Evolutionary conservation across 2,329 filamentous ascomycete genomes (phyloP), one percentile per base, ranked within the genome.

Genomic region (Colletotrichum musae): DNA sequence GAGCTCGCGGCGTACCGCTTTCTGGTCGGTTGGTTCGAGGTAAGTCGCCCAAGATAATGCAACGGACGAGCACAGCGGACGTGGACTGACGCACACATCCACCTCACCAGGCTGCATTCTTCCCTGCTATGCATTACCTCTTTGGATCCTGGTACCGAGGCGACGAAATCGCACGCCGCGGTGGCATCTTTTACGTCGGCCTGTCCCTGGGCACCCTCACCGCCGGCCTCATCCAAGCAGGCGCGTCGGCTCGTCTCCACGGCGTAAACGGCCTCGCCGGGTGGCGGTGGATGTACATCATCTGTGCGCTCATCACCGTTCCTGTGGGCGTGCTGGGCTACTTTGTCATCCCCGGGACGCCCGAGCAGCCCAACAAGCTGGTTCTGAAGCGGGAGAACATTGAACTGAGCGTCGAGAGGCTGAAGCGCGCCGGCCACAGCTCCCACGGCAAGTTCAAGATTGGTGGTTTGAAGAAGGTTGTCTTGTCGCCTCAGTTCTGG

Each of bases 111-210:
- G 75, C 76, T 2, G 75, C 75, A 9, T 80, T 76, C 4, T 80
- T 77, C 66, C 76, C 78, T 1, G 76, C 75, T 2, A 72, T 79
- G 47, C 77, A 77, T 28, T 71, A 84, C 58, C 80, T 85, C 24
- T 78, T 87, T 6, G 82, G 1, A 79, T 82, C 84, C 52, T 87
- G 83, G 78, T 87, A 87, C 74, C 85, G 83, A 1, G 79, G 83
- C 21, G 81, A 81, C 68, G 79, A 80, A 72, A 72, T 82, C 41
- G 72, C 78, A n/a, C 71, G 78, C 24, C 77, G 82, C 28, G 77
- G 84, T n/a, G 81, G 82, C 62, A 80, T 84, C 64, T 81, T 85
- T 64, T 83, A 83, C 54, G 78, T 82, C 5, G 80, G 80, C 2
- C 82, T 82, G 52, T 81, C 83, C 2, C 76, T 83, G 0, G 82